Base-by-base conservation (phyloP, 768 basidiomycete genomes). In the Agaricus sinodeliciosus region DNA sequence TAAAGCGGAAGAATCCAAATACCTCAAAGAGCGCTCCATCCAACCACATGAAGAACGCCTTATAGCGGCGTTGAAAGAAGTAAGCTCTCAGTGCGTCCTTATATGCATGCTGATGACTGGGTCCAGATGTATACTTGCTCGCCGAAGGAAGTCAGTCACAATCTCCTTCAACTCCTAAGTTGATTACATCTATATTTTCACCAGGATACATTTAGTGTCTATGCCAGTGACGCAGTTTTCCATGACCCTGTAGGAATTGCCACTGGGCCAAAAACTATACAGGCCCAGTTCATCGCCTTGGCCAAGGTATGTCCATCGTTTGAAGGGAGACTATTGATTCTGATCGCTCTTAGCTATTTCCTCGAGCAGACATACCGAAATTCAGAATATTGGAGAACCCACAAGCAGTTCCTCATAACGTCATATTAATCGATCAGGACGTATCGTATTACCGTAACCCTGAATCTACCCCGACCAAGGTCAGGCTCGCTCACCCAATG, bases 171-270 rank as follows among this genome's bases (percentile, higher is more conserved):
- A 26, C 13, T 16, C 34, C 36, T 26, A 8, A 12, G 26, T 45
- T 31, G 11, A 1, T 31, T 31, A 4, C 27, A 40, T 16, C 13
- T 46, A 6, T 22, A 13, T 8, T 36, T 15, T 31, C 31, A 3
- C 9, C 49, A 76, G 76, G 62, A 50, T n/a, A 69, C 76, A 3
- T 77, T 77, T 54, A 61, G 65, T 50, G 67, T 76, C 8, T 77
- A 77, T 47, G 57, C 71, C 9, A 55, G 61, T 15, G 62, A 76
- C 31, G 73, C 73, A 0, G 60, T 72, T 48, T 77, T 78, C 56
- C 71, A 74, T 50, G 74, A 77, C 56, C 74, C 73, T 11, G 58
- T 77, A 42, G 75, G 76, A 35, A 72, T 75, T 41, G 70, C 75
- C 9, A 60, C 69, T 25, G 76, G 73, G 3, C 41, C 65, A 11